Evolutionary conservation across 139 green algal genomes (phyloP).

Genomic region (Chlamydomonas sp.): DNA sequence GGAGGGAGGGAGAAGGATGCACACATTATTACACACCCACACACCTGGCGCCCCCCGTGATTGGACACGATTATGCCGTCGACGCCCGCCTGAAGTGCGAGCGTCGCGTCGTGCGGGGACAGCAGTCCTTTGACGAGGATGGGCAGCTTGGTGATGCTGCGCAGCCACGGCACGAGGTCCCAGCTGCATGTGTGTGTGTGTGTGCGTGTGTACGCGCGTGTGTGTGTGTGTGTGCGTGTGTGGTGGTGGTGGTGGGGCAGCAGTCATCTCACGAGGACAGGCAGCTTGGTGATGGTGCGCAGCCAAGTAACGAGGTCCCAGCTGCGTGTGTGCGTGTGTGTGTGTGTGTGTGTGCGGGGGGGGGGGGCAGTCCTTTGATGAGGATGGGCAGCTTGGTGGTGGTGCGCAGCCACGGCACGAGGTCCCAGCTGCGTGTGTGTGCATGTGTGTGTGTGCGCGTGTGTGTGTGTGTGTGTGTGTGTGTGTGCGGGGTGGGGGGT

Average conservation of each 20-base stretch:
- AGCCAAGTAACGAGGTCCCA: too few relatives aligned
- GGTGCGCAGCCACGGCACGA: constrained; percentile 60
- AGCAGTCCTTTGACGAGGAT: constrained; percentile 78
- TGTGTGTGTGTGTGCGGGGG: neutral
- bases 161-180: constrained; percentile 66
- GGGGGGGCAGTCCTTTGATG: neutral
- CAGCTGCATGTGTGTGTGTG: constrained; percentile 47
- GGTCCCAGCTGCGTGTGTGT: constrained; percentile 58
- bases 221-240: neutral
- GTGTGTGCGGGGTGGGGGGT: neutral
- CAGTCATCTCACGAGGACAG: neutral
- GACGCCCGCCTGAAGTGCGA: constrained; percentile 58
- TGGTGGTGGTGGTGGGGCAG: neutral
- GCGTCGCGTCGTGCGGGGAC: constrained; percentile 57
- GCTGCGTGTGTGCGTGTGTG: too few relatives aligned
- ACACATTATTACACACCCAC: constrained; percentile 58
- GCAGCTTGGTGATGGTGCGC: too few relatives aligned
- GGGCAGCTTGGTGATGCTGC: constrained; percentile 56
- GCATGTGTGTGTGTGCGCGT: neutral
- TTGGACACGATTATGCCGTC: constrained; percentile 84
- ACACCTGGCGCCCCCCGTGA: constrained; percentile 55
- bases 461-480: neutral
- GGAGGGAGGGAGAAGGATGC: constrained; percentile 55
- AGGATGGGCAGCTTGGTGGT: constrained; percentile 68
- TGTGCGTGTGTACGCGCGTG: neutral